Evolutionary conservation across 148 eudicot genomes (phyloP).

Genomic region (Gaultheria prostrata): DNA sequence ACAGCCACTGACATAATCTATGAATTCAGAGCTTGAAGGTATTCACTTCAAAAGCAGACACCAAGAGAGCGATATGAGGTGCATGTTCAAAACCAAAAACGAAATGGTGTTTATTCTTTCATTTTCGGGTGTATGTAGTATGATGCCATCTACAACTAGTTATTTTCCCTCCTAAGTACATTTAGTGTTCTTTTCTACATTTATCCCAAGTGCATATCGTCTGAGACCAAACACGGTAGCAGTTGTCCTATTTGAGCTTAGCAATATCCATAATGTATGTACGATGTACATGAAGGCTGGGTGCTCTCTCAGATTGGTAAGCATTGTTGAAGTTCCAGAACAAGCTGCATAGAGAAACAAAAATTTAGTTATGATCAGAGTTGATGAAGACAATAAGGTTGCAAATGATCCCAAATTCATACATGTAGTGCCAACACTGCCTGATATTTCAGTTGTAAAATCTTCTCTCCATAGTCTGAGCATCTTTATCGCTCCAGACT

Average conservation of each 20-base stretch:
- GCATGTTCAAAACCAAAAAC: neutral
- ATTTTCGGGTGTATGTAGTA: neutral
- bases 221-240: neutral
- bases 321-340: neutral
- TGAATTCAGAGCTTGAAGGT: neutral
- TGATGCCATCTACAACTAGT: neutral
- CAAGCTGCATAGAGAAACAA: slow-evolving; percentile 10
- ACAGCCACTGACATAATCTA: neutral
- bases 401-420: neutral
- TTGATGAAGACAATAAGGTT: neutral
- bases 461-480: neutral
- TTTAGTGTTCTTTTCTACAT: neutral
- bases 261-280: neutral
- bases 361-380: neutral
- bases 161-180: neutral
- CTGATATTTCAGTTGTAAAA: neutral
- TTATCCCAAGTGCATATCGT: neutral
- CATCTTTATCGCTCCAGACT: slow-evolving; percentile 57
- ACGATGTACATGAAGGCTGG: neutral
- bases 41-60: slow-evolving; percentile 8
- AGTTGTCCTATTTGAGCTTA: neutral
- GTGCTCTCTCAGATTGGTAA: slow-evolving; percentile 1
- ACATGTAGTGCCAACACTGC: neutral
- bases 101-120: neutral
- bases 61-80: neutral